Evolutionary conservation across 305 asterid species (phyloP), one percentile per base, ranked within the genome.

Genomic region (Fraxinus velutina): DNA sequence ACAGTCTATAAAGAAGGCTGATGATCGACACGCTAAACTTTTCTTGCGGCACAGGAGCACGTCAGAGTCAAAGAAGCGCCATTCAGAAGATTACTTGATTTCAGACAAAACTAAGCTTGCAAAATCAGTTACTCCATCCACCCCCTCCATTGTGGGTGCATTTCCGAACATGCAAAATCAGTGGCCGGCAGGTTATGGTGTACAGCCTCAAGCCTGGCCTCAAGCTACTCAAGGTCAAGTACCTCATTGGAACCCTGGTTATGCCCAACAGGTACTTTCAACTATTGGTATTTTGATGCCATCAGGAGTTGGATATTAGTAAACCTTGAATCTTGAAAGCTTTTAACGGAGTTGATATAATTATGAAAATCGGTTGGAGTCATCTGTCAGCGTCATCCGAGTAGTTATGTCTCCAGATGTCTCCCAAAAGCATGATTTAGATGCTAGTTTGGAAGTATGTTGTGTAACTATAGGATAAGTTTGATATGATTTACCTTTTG

Each of bases 51-150:
- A 91, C 84, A 92, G 86, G 90, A 88, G 96, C 88, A 80, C 94
- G n/a, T 81, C 91, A 36, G 97, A 89, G 85, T 93, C 97, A 2
- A 93, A 89, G 91, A 96, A 96, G 86, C 99, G 97, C n/a, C 92
- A 85, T 78, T 94, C 97, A 0, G 99, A 94, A 55, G 98, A 94
- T 85, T 92, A 88, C 89, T 84, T 94, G 81, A 84, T 73, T 82
- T 92, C 99, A 68, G 99, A 96, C 80, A 90, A 89, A 86, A 68
- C 90, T 72, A 96, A 96, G 88, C 89, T 89, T 71, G 91, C 93
- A 44, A 96, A 89, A 82, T 85, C 97, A 84, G 87, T 83, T 79
- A 75, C 78, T 79, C 84, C 97, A 73, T 86, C 96, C 75, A 86
- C 90, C 47, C 90, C 93, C 32, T 87, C 97, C 12, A 92, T 84